Percentiles rank a stretch among this genome's conserved stretches.
Evolutionary conservation across 2,329 filamentous ascomycete genomes (phyloP).

Genomic region (Rhynchosporium graminicola): DNA sequence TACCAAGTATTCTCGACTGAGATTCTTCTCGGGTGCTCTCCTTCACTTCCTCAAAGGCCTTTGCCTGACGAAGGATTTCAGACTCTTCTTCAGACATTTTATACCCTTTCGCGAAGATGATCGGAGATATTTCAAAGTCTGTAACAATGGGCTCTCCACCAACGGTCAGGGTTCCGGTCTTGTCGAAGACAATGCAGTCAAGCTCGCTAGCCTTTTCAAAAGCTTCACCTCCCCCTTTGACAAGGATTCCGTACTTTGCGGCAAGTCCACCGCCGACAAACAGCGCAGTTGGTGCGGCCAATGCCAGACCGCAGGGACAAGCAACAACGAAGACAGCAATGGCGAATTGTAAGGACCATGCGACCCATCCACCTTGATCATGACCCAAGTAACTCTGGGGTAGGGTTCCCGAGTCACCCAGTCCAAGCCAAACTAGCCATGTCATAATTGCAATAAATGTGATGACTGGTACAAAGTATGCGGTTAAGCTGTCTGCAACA

Average conservation of each 20-base stretch:
- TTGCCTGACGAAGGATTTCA: slow-evolving; percentile 54
- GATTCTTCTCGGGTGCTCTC: background rate
- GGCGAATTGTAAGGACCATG: slow-evolving; percentile 77
- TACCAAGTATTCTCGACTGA: slow-evolving; percentile 47
- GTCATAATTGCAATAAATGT: slow-evolving; percentile 68
- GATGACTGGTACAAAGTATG: slow-evolving; percentile 75
- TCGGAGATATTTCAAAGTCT: slow-evolving; percentile 29
- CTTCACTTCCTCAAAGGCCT: slow-evolving; percentile 57
- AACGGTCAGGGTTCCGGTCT: slow-evolving; percentile 59
- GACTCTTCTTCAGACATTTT: slow-evolving; percentile 19
- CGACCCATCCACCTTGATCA: slow-evolving; percentile 59
- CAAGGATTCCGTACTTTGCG: slow-evolving; percentile 57
- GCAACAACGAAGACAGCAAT: slow-evolving; percentile 63
- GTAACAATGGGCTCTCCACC: slow-evolving; percentile 70
- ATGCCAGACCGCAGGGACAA: slow-evolving; percentile 61
- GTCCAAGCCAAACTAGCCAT: slow-evolving; percentile 69
- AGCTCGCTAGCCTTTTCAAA: slow-evolving; percentile 58
- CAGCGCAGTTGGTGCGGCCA: slow-evolving; percentile 59
- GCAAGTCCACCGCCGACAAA: slow-evolving; percentile 60
- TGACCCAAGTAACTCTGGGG: slow-evolving; percentile 56
- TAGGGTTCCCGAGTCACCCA: slow-evolving; percentile 61
- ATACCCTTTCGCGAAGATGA: slow-evolving; percentile 24
- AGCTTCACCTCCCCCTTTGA: slow-evolving; percentile 60
- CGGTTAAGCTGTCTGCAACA: slow-evolving; percentile 70
- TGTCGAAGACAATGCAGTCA: slow-evolving; percentile 60